phyloP scores from a whole-genome alignment of 2,329 filamentous ascomycete genomes.

The Aureobasidium vineae region DNA sequence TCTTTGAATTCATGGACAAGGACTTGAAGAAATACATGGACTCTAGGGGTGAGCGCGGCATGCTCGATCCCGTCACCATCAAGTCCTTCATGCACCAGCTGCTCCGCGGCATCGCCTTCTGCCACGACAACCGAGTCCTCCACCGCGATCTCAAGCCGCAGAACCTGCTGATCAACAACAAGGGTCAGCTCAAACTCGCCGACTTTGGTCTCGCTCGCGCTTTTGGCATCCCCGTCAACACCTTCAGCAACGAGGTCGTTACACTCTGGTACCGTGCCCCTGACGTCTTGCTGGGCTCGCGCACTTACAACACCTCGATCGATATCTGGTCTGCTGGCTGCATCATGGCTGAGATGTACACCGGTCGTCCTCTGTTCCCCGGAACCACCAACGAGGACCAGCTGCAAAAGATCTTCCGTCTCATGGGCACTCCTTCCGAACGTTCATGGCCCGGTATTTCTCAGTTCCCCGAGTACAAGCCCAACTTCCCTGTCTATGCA shows the following conservation, averaged over 20 bases:
- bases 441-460: slow-evolving; percentile 94
- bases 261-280: slow-evolving; percentile 97
- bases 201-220: slow-evolving; percentile 93
- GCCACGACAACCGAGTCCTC: slow-evolving; percentile 93
- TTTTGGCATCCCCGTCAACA: slow-evolving; percentile 96
- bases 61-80: slow-evolving; percentile 84
- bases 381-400: slow-evolving; percentile 99
- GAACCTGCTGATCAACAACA: slow-evolving; percentile 91
- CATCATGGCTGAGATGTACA: slow-evolving; percentile 99
- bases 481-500: slow-evolving; percentile 88
- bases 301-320: slow-evolving; percentile 99
- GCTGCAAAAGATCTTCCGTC: slow-evolving; percentile 91
- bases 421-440: slow-evolving; percentile 97
- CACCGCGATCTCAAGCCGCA: slow-evolving; percentile 96
- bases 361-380: slow-evolving; percentile 89
- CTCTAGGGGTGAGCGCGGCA: slow-evolving; percentile 81
- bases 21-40: slow-evolving; percentile 99
- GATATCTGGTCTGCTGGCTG: slow-evolving; percentile 99
- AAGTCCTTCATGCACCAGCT: slow-evolving; percentile 99
- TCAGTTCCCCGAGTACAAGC: slow-evolving; percentile 96
- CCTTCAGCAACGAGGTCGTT: slow-evolving; percentile 96
- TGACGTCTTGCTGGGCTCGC: slow-evolving; percentile 86
- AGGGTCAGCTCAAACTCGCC: slow-evolving; percentile 85
- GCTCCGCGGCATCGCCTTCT: slow-evolving; percentile 92
- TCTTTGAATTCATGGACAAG: slow-evolving; percentile 98